Percentiles rank a stretch among this genome's conserved stretches.
phyloP scores from a whole-genome alignment of 1,284 basidiomycete genomes.

The Macrocystidia cucumis region DNA sequence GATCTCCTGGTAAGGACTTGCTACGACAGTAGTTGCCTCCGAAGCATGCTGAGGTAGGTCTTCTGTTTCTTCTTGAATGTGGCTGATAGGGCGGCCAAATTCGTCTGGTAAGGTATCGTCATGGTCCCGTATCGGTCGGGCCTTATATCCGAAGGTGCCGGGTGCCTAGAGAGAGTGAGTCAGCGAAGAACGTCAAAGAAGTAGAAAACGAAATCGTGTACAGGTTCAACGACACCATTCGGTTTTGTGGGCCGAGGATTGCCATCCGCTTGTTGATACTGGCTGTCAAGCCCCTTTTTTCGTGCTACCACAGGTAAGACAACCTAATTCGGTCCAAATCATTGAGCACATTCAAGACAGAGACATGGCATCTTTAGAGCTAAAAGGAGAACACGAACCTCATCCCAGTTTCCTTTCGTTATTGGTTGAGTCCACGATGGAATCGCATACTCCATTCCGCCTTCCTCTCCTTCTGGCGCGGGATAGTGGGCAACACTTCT shows the following conservation, averaged over 20 bases:
- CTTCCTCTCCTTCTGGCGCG: constrained; percentile 38
- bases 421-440: constrained; percentile 73
- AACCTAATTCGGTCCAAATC: constrained; percentile 24
- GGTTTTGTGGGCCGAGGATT: constrained; percentile 43
- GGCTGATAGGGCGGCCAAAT: constrained; percentile 36
- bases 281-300: constrained; percentile 68
- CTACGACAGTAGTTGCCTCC: constrained; percentile 8
- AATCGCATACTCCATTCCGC: constrained; percentile 52
- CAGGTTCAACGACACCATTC: constrained; percentile 40
- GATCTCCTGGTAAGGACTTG: constrained; percentile 22
- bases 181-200: constrained; percentile 8
- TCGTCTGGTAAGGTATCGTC: constrained; percentile 44
- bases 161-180: constrained; percentile 44
- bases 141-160: constrained; percentile 76
- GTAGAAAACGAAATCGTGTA: constrained; percentile 8
- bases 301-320: constrained; percentile 65
- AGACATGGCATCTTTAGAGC: no score
- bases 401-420: constrained; percentile 67
- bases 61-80: constrained; percentile 13
- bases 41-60: constrained; percentile 12
- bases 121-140: constrained; percentile 35
- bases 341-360: no score
- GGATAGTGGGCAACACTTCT: constrained; percentile 59
- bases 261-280: constrained; percentile 59
- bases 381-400: constrained; percentile 36